Conservation (phyloP, 768 basidiomycete genomes). For the Paxillus rubicundulus region DNA sequence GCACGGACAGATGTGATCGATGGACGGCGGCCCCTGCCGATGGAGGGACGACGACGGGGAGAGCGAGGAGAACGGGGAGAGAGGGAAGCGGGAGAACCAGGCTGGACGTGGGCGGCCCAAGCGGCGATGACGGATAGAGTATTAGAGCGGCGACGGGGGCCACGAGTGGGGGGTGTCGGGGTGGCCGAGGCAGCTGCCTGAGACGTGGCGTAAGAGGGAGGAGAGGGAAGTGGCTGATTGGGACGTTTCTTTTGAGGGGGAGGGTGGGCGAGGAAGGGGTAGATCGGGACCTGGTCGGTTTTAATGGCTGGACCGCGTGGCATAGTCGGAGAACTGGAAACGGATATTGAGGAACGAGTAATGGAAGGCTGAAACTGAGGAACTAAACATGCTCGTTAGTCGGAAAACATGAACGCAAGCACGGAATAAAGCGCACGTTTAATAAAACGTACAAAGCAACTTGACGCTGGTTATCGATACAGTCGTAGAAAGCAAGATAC, state of each 20-base stretch:
- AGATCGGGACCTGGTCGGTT: slow-evolving; percentile 21
- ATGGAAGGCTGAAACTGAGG: slow-evolving; percentile 3
- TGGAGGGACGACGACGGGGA: slow-evolving; percentile 34
- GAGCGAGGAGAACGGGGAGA: slow-evolving; percentile 41
- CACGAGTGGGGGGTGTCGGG: slow-evolving; percentile 19
- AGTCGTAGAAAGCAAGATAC: not conserved
- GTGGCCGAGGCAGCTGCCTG: not conserved
- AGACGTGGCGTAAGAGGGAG: slow-evolving; percentile 1
- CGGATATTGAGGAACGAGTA: not conserved
- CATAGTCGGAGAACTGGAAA: slow-evolving; percentile 10
- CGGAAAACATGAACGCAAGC: not conserved
- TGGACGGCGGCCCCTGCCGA: slow-evolving; percentile 26
- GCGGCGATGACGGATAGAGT: slow-evolving; percentile 50
- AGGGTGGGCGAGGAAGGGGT: slow-evolving; percentile 45
- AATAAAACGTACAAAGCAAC: slow-evolving; percentile 5
- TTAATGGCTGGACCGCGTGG: slow-evolving; percentile 16
- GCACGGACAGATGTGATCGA: slow-evolving; percentile 39
- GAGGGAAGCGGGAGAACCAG: slow-evolving; percentile 58
- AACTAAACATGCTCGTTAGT: slow-evolving; percentile 6
- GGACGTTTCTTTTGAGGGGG: slow-evolving; percentile 38
- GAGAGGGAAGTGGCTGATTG: slow-evolving; percentile 28
- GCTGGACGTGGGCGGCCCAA: slow-evolving; percentile 68
- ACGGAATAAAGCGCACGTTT: slow-evolving; percentile 2
- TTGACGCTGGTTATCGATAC: slow-evolving; percentile 1
- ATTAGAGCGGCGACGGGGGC: slow-evolving; percentile 37